phyloP scores from a whole-genome alignment of 495 filamentous ascomycete species.

The Penicillium soppii region DNA sequence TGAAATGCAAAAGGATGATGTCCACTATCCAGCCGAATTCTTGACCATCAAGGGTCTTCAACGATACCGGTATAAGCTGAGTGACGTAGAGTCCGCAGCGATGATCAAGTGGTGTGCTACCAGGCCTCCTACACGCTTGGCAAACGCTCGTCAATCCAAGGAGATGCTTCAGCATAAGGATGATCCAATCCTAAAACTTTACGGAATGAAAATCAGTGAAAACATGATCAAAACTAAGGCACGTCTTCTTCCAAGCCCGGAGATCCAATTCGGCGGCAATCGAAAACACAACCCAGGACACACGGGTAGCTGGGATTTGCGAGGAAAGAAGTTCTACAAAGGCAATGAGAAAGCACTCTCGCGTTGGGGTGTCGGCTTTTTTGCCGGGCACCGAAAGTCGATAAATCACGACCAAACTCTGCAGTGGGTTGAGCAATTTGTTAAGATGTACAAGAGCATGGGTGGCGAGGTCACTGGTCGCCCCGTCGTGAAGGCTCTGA shows the following conservation, averaged over 20 bases:
- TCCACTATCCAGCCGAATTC: conserved; percentile 76
- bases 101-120: conserved; percentile 89
- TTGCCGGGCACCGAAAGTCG: conserved; percentile 38
- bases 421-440: conserved; percentile 60
- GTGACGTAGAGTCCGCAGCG: conserved; percentile 58
- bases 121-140: conserved; percentile 60
- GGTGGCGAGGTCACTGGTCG: conserved; percentile 60
- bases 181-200: conserved; percentile 66
- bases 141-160: conserved; percentile 63
- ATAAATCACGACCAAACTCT: conserved; percentile 46
- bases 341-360: conserved; percentile 58
- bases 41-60: conserved; percentile 63
- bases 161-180: conserved; percentile 62
- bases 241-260: conserved; percentile 67
- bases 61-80: conserved; percentile 77
- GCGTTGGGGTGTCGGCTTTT: conserved; percentile 69
- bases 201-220: conserved; percentile 64
- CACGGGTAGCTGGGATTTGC: conserved; percentile 81
- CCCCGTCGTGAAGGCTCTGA: conserved; percentile 27
- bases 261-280: conserved; percentile 60
- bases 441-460: conserved; percentile 62
- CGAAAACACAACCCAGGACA: conserved; percentile 52
- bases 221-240: conserved; percentile 65
- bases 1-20: conserved; percentile 62
- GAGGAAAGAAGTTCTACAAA: conserved; percentile 69